Evolutionary conservation across 2,329 filamentous ascomycete species (phyloP).

Genomic region (Gnomoniopsis sp.): DNA sequence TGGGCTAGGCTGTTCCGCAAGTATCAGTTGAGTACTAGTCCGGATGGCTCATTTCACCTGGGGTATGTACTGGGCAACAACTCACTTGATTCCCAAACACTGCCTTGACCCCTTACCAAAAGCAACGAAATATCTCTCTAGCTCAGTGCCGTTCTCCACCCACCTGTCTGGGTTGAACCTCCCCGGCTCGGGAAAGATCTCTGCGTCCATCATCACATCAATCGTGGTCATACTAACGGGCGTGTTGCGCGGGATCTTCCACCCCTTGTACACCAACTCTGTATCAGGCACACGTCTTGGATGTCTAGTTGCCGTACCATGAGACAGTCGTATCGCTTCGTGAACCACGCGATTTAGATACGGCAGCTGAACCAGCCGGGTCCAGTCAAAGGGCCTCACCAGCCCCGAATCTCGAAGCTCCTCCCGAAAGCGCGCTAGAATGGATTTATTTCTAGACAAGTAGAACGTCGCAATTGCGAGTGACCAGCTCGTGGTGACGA

Average conservation of each 20-base stretch:
- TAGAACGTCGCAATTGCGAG: constrained; percentile 34
- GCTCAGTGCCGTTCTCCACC: not conserved
- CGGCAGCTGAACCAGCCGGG: constrained; percentile 28
- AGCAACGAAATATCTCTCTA: not conserved
- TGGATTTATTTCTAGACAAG: constrained; percentile 28
- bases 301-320: constrained; percentile 35
- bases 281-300: constrained; percentile 38
- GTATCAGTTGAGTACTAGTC: not conserved
- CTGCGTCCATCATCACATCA: constrained; percentile 22
- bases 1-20: constrained; percentile 33
- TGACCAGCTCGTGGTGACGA: constrained; percentile 37
- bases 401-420: constrained; percentile 28
- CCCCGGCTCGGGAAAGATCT: constrained; percentile 16
- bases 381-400: constrained; percentile 25
- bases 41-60: not conserved
- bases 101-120: constrained; percentile 18
- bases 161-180: constrained; percentile 6
- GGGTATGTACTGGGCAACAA: too few relatives aligned
- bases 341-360: constrained; percentile 42
- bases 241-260: constrained; percentile 24
- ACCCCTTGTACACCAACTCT: constrained; percentile 31
- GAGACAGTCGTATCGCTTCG: constrained; percentile 43
- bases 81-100: constrained; percentile 10
- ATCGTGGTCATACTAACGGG: constrained; percentile 25
- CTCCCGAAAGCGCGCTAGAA: constrained; percentile 26